These are phyloP conservation scores for Lodderomyces metapsilosis DNA, from an alignment of 1,139 yeast species.

Conservation along the genomic window DNA sequence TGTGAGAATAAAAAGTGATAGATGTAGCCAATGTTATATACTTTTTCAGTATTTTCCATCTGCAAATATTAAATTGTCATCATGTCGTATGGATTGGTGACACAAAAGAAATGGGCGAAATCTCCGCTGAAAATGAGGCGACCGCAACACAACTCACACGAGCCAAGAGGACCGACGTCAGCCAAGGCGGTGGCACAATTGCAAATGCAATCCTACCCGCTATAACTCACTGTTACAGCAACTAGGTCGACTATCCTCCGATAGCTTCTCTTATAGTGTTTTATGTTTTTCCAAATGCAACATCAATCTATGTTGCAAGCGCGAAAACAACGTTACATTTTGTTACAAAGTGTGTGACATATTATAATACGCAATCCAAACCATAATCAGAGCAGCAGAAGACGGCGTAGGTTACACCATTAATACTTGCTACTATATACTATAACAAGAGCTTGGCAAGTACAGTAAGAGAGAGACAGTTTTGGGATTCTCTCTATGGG, in stretches of 20 bases:
- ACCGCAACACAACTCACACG: not conserved
- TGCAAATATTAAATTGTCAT: not conserved
- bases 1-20: not conserved
- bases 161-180: no score
- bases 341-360: not conserved
- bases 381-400: no score
- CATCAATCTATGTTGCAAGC: conserved; percentile 9
- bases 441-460: no score
- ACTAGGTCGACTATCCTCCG: not conserved
- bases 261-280: not conserved
- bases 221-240: not conserved
- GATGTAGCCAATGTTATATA: not conserved
- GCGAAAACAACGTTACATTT: conserved; percentile 4
- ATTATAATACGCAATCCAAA: not conserved
- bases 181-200: no score
- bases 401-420: no score
- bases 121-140: no score
- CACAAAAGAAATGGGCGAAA: not conserved
- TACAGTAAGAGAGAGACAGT: no score
- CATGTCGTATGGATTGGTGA: not conserved
- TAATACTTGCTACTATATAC: no score
- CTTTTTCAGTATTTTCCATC: not conserved
- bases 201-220: no score
- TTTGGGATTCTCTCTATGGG: no score
- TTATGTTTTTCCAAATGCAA: conserved; percentile 4